A percentile compares a stretch with the other conserved stretches of the same genome.
These are phyloP conservation scores for Diplosphaera chodatii DNA, from an alignment of 139 green algal genomes.

Conservation along the genomic window DNA sequence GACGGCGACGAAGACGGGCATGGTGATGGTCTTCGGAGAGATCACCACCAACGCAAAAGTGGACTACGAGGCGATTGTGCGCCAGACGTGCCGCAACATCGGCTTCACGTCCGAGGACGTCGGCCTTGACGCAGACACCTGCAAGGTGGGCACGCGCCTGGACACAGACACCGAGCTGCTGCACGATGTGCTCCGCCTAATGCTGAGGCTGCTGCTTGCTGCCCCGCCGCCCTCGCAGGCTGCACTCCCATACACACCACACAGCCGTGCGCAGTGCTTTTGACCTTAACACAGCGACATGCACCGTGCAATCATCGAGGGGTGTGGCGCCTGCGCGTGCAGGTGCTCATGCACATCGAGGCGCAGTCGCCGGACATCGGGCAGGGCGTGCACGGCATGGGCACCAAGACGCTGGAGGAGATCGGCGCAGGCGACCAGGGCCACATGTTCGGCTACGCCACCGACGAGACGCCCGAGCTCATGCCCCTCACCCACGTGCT, in stretches of 20 bases:
- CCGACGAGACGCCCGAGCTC: constrained; percentile 95
- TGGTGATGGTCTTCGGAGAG: constrained; percentile 99
- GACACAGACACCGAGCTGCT: background rate
- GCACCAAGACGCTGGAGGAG: constrained; percentile 97
- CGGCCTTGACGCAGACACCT: constrained; percentile 92
- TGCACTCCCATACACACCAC: no score
- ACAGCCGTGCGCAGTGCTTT: no score
- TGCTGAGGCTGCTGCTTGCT: background rate
- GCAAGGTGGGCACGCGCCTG: constrained; percentile 67
- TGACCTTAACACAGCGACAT: no score
- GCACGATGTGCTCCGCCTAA: background rate
- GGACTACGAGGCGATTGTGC: constrained; percentile 94
- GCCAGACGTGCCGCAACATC: constrained; percentile 71
- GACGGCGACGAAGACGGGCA: constrained; percentile 97
- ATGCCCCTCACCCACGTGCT: constrained; percentile 99
- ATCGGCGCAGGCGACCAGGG: constrained; percentile 98
- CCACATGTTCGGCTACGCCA: constrained; percentile 99
- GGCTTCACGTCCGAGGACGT: constrained; percentile 93
- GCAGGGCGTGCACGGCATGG: constrained; percentile 97
- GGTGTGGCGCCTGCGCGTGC: background rate
- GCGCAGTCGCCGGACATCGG: constrained; percentile 99
- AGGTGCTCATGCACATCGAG: constrained; percentile 94
- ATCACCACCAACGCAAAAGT: constrained; percentile 99
- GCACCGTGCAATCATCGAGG: no score
- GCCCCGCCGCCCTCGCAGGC: no score